phyloP scores from a whole-genome alignment of 495 filamentous ascomycete genomes.

The Mytilinidion resinicola region DNA sequence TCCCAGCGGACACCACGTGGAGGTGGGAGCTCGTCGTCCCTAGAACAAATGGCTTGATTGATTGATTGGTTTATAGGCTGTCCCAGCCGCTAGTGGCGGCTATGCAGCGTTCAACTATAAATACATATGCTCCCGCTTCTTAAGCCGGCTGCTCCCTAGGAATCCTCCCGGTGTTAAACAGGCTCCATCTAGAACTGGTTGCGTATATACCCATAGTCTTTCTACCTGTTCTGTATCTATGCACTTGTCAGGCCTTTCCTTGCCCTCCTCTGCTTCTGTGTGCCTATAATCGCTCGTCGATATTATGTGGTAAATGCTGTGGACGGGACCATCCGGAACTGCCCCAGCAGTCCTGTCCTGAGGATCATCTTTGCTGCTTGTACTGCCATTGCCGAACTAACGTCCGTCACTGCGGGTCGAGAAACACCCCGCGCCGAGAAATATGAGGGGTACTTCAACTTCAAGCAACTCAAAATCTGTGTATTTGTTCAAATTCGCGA shows the following conservation, averaged over 20 bases:
- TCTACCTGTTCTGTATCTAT: conserved; percentile 6
- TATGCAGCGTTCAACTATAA: conserved; percentile 32
- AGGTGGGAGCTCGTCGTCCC: too few relatives aligned
- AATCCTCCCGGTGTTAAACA: not conserved
- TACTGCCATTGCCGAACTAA: conserved; percentile 30
- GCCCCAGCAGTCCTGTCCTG: conserved; percentile 28
- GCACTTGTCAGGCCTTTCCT: not conserved
- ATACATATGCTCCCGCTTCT: conserved; percentile 23
- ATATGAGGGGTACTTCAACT: too few relatives aligned
- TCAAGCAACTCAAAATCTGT: too few relatives aligned
- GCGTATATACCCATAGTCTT: conserved; percentile 1
- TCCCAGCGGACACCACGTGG: too few relatives aligned
- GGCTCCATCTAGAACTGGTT: not conserved
- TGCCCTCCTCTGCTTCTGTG: not conserved
- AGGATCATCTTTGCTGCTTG: conserved; percentile 32
- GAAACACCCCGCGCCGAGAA: too few relatives aligned
- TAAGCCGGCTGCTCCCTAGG: not conserved
- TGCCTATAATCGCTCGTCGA: too few relatives aligned
- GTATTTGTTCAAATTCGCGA: too few relatives aligned
- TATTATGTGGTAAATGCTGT: too few relatives aligned
- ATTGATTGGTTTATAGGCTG: conserved; percentile 20
- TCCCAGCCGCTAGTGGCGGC: conserved; percentile 23
- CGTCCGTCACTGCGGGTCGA: too few relatives aligned
- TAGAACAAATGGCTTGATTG: not conserved
- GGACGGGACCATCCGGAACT: not conserved